Percentiles rank a stretch among this genome's conserved stretches.
phyloP scores from a whole-genome alignment of 805 yeast genomes.

The Pichia ethanolica region DNA sequence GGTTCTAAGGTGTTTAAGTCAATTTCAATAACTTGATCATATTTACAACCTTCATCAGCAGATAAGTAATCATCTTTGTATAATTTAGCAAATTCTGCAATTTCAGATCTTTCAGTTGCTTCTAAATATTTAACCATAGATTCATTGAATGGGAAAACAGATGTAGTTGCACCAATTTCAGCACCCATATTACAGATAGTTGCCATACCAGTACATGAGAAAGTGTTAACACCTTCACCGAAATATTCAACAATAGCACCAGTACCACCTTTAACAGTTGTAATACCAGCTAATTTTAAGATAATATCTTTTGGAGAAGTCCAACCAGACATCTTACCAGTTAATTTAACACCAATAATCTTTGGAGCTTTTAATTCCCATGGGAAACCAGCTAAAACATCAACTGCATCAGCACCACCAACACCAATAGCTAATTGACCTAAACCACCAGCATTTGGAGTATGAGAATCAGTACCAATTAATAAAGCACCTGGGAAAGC shows the following conservation, averaged over 20 bases:
- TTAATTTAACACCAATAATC: slow-evolving; percentile 85
- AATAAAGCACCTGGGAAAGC: slow-evolving; percentile 95
- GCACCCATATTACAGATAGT: slow-evolving; percentile 99
- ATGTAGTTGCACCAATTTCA: slow-evolving; percentile 98
- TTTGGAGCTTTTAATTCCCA: slow-evolving; percentile 99
- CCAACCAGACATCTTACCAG: slow-evolving; percentile 90
- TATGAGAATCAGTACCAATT: slow-evolving; percentile 98
- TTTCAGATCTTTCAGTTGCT: slow-evolving; percentile 77
- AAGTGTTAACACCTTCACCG: slow-evolving; percentile 84
- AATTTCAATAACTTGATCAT: slow-evolving; percentile 88
- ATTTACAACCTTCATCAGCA: slow-evolving; percentile 85
- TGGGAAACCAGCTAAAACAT: slow-evolving; percentile 92
- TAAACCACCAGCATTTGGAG: slow-evolving; percentile 98
- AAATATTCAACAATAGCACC: slow-evolving; percentile 94
- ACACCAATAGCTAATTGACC: slow-evolving; percentile 99
- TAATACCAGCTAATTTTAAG: slow-evolving; percentile 81
- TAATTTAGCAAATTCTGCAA: slow-evolving; percentile 65
- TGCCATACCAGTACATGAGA: slow-evolving; percentile 98
- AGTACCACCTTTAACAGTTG: slow-evolving; percentile 97
- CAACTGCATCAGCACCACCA: slow-evolving; percentile 99
- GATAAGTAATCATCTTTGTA: slow-evolving; percentile 46
- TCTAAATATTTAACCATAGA: slow-evolving; percentile 50
- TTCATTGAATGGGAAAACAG: slow-evolving; percentile 83
- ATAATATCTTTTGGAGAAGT: slow-evolving; percentile 96
- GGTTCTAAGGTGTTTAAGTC: slow-evolving; percentile 86